Percentiles rank a stretch among this genome's conserved stretches.
phyloP scores from a whole-genome alignment of 192 early-diverging fungal genomes.

The Backusella liffmaniae region DNA sequence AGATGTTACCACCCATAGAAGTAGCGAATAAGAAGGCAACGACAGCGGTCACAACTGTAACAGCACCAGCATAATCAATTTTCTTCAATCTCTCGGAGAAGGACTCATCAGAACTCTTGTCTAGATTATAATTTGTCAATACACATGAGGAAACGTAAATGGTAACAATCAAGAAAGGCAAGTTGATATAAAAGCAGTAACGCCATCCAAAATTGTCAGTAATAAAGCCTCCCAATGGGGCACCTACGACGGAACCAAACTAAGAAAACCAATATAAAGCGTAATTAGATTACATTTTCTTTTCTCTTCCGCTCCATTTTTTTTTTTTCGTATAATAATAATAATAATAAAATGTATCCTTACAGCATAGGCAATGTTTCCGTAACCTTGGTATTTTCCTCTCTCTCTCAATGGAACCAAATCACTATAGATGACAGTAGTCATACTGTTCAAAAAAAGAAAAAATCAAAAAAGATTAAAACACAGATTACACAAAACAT shows the following conservation, averaged over 20 bases:
- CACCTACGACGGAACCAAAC: conserved; percentile 60
- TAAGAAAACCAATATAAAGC: not conserved
- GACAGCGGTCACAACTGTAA: conserved; percentile 40
- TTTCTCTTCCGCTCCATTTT: no score
- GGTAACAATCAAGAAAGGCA: conserved; percentile 62
- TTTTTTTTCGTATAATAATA: not conserved
- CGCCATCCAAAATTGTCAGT: conserved; percentile 57
- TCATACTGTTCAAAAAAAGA: conserved; percentile 26
- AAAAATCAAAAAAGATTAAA: conserved; percentile 5
- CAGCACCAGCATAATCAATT: conserved; percentile 52
- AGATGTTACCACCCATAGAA: conserved; percentile 53
- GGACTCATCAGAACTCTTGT: conserved; percentile 24
- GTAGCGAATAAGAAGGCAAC: conserved; percentile 49
- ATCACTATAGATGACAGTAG: conserved; percentile 74
- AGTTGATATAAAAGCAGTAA: conserved; percentile 79
- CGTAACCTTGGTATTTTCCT: conserved; percentile 48
- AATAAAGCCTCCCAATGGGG: conserved; percentile 68
- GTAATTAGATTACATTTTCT: not conserved
- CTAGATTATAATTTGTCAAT: conserved; percentile 45
- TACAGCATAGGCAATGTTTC: conserved; percentile 32
- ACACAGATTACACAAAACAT: not conserved
- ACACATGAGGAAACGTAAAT: conserved; percentile 39
- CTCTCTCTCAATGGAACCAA: conserved; percentile 69
- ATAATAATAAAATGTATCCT: not conserved
- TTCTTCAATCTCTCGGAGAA: conserved; percentile 43